Evolutionary conservation across 257 asterid species (phyloP).

Genomic region (Petrea volubilis): DNA sequence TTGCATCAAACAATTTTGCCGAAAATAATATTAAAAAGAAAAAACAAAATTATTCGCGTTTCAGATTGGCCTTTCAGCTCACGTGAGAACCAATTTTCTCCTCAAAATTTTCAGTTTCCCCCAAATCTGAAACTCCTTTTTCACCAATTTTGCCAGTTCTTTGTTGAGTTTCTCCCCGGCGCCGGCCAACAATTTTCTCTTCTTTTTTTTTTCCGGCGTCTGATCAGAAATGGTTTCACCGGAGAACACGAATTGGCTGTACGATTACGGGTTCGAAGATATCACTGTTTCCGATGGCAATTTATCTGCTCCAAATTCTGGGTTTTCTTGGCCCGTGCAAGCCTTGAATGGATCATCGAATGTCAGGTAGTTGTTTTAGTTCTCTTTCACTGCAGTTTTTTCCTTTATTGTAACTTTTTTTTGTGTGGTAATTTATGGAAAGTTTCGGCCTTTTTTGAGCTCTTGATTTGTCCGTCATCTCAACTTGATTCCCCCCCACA

Average conservation of each 20-base stretch:
- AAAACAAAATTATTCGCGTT: neutral
- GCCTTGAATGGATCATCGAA: conserved; percentile 45
- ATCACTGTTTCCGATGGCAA: conserved; percentile 42
- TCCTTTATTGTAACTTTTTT: neutral
- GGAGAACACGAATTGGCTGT: conserved; percentile 73
- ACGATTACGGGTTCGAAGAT: conserved; percentile 66
- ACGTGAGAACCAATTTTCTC: neutral
- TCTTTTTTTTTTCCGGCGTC: conserved; percentile 16
- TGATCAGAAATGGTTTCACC: conserved; percentile 63
- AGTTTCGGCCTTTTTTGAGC: conserved; percentile 3
- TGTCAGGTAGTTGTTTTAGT: conserved; percentile 38
- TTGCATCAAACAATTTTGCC: neutral
- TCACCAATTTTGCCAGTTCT: neutral
- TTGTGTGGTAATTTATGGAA: neutral
- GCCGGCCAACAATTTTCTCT: neutral
- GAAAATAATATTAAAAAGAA: neutral
- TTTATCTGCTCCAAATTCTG: conserved; percentile 49
- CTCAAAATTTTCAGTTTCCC: neutral
- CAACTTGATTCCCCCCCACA: neutral
- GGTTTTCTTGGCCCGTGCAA: conserved; percentile 60
- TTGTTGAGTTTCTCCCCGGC: neutral
- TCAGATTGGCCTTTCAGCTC: neutral
- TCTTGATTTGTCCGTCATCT: neutral
- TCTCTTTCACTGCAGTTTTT: neutral
- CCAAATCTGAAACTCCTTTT: neutral